These are phyloP conservation scores for Picea abies DNA, from an alignment of 83 land plant genomes.

Conservation along the genomic window DNA sequence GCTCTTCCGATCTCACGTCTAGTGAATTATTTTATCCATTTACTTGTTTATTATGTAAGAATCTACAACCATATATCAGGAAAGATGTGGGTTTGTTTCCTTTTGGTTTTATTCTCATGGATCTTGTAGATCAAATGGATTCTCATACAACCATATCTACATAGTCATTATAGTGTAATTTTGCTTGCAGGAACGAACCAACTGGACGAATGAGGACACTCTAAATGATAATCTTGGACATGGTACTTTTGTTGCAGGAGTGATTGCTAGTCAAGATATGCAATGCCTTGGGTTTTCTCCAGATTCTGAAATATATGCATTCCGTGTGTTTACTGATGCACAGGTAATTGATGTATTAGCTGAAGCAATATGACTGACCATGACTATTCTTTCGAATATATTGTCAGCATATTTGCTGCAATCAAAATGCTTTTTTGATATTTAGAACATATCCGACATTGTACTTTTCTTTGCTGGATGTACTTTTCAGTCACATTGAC, in stretches of 20 bases:
- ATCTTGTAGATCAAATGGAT: slow-evolving; percentile 13
- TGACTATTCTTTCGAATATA: slow-evolving; percentile 2
- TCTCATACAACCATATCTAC: slow-evolving; percentile 2
- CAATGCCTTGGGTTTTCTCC: slow-evolving; percentile 99
- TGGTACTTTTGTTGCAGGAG: slow-evolving; percentile 99
- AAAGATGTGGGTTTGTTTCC: background rate
- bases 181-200: slow-evolving; percentile 90
- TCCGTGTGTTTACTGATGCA: slow-evolving; percentile 98
- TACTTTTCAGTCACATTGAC: too few species aligned
- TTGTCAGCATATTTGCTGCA: background rate
- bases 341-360: slow-evolving; percentile 67
- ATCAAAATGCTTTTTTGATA: background rate
- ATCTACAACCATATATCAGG: background rate
- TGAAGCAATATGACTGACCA: background rate
- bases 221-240: slow-evolving; percentile 99
- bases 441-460: background rate
- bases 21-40: background rate
- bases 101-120: background rate
- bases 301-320: slow-evolving; percentile 98
- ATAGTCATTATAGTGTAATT: slow-evolving; percentile 3
- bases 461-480: too few species aligned
- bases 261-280: slow-evolving; percentile 89
- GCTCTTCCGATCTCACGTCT: too few species aligned
- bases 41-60: background rate
- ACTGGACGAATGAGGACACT: slow-evolving; percentile 99